A percentile compares a stretch with the other conserved stretches of the same genome.
Conservation (phyloP, 1,139 yeast genomes). For the Diutina ranongensis region DNA sequence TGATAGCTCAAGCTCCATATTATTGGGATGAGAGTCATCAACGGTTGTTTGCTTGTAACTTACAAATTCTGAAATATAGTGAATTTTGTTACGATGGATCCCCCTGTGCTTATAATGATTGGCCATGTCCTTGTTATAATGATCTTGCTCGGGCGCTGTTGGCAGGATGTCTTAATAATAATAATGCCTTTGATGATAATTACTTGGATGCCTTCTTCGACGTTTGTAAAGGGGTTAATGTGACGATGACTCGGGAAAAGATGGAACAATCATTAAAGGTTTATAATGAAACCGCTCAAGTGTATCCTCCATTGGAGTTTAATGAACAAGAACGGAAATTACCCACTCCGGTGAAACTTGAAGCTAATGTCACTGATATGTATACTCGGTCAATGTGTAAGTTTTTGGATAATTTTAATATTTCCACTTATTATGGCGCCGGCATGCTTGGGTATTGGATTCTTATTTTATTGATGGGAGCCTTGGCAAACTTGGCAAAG, state of each 20-base stretch:
- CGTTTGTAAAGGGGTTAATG: not conserved
- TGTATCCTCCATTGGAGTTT: not conserved
- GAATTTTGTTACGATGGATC: not conserved
- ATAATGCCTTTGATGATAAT: not conserved
- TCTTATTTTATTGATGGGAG: not conserved
- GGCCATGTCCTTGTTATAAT: constrained; percentile 2
- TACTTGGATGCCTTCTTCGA: not conserved
- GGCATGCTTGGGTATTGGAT: constrained; percentile 5
- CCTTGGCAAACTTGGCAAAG: not conserved
- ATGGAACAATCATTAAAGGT: not conserved
- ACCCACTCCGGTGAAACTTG: not conserved
- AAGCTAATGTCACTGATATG: not conserved
- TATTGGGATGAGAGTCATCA: constrained; percentile 3
- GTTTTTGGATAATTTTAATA: constrained; percentile 2
- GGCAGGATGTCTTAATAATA: constrained; percentile 1
- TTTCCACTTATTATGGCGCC: not conserved
- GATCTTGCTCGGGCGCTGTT: not conserved
- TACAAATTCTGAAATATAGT: not conserved
- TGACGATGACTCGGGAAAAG: not conserved
- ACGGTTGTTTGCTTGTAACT: constrained; percentile 1
- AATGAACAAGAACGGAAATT: not conserved
- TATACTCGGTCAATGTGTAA: not conserved
- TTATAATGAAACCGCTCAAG: not conserved
- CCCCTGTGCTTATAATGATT: not conserved
- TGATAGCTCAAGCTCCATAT: not conserved